Evolutionary conservation across 192 early-diverging fungal genomes (phyloP).

Genomic region (Gigaspora rosea): DNA sequence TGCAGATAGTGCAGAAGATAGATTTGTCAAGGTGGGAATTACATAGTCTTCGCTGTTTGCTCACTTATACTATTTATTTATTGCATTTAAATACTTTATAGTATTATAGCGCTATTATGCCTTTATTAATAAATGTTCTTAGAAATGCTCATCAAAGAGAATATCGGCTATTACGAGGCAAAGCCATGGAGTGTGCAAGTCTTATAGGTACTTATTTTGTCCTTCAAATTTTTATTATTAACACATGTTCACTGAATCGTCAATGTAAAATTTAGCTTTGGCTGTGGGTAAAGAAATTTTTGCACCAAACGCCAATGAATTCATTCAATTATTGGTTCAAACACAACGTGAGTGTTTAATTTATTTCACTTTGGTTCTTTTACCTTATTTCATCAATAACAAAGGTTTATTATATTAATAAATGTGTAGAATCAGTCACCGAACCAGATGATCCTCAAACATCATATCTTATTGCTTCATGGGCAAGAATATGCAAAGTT

Average conservation of each 20-base stretch:
- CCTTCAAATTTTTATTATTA: background rate
- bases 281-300: conserved; percentile 93
- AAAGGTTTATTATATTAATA: background rate
- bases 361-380: background rate
- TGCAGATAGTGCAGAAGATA: conserved; percentile 91
- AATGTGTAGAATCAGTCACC: conserved; percentile 52
- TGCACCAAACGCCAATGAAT: conserved; percentile 71
- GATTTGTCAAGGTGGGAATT: conserved; percentile 66
- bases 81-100: background rate
- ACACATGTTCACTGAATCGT: background rate
- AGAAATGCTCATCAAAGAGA: conserved; percentile 82
- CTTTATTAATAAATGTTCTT: conserved; percentile 87
- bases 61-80: background rate
- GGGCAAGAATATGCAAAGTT: conserved; percentile 97
- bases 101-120: conserved; percentile 96
- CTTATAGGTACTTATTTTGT: conserved; percentile 56
- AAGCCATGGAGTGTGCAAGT: conserved; percentile 97
- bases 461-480: conserved; percentile 90
- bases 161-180: conserved; percentile 90
- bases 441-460: conserved; percentile 94
- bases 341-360: conserved; percentile 59
- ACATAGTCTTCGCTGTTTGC: too few species aligned
- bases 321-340: conserved; percentile 78
- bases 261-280: conserved; percentile 53
- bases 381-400: background rate